Percentiles rank a stretch among this genome's conserved stretches.
Conservation (phyloP, 2,329 filamentous ascomycete genomes). For the Sporothrix euskadiensis region DNA sequence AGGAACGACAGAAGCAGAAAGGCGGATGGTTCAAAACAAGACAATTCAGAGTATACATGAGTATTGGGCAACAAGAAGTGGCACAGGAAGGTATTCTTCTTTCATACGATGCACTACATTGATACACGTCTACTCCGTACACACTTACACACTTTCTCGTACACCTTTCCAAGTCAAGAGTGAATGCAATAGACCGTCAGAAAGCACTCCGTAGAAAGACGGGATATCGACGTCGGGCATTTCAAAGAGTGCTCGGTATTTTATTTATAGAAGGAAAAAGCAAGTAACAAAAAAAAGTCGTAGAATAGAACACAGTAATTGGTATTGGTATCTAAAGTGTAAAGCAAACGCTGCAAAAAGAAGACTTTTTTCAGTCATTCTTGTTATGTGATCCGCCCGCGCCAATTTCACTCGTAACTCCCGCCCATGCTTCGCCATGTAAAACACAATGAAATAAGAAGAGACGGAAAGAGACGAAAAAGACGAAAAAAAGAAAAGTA, state of each 20-base stretch:
- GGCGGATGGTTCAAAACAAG: not conserved
- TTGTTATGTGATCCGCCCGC: not conserved
- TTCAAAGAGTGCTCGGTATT: not conserved
- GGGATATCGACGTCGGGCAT: not conserved
- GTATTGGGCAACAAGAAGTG: no score
- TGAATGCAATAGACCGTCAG: not conserved
- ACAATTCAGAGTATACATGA: no score
- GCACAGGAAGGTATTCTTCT: no score
- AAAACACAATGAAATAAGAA: not conserved
- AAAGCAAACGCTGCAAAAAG: not conserved
- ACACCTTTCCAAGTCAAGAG: not conserved
- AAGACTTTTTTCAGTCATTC: not conserved
- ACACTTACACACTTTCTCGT: not conserved
- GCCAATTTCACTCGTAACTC: not conserved
- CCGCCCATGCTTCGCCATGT: not conserved
- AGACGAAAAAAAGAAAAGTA: not conserved
- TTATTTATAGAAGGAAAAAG: not conserved
- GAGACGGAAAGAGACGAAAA: no score
- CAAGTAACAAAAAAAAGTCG: no score
- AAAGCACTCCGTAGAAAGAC: conserved; percentile 1
- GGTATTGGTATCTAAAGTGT: not conserved
- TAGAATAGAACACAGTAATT: not conserved
- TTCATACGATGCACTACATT: no score
- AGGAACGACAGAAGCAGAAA: no score
- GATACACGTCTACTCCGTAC: not conserved